Base-by-base conservation (phyloP, 192 early-diverging fungal species). In the Martensiomyces pterosporus region DNA sequence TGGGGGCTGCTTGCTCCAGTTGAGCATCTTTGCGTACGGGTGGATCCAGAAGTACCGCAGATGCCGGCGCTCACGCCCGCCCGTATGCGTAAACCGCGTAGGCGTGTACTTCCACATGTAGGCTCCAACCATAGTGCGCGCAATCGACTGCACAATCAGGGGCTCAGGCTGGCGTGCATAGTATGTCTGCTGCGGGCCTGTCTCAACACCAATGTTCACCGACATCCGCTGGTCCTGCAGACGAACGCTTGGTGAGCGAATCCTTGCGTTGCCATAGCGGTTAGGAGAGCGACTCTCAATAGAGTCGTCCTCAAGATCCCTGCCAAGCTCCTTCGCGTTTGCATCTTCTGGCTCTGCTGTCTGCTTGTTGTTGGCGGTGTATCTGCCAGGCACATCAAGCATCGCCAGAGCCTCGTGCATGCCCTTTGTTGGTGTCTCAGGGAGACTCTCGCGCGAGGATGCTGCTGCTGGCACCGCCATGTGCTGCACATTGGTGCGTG, bases 1-100 rank as follows among this genome's bases (percentile, higher is more conserved):
- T 21, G 86, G 85, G 24, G 81, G 80, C 43, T 78, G 71, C 43
- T 60, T 70, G 47, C 80, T 81, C 87, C 87, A 90, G 52, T 90
- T 84, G 41, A 90, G 60, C 21, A 83, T 84, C 48, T 82, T 82
- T 17, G 86, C 85, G 34, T 88, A 90, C 17, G 87, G 87, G 41
- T 88, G 85, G 22, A 90, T 78, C 87, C 87, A 90, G 36, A 90
- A 86, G 74, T 80, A 90, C 10, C 87, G 79, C 47, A 72, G 43
- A 40, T 90, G 84, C 9, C 79, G 67, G 27, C 80, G 79, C 49
- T 85, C 87, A 15, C 73, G 78, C 0, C 67, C 69, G 27, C 79
- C 69, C 34, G 47, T 66, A 25, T 76, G 63, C 27, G 55, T 52
- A 22, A 74, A 67, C 32, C 59, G 63, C 39, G 70, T 67, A 5